phyloP scores from a whole-genome alignment of 2,329 filamentous ascomycete species.

The Penicillium sp. region DNA sequence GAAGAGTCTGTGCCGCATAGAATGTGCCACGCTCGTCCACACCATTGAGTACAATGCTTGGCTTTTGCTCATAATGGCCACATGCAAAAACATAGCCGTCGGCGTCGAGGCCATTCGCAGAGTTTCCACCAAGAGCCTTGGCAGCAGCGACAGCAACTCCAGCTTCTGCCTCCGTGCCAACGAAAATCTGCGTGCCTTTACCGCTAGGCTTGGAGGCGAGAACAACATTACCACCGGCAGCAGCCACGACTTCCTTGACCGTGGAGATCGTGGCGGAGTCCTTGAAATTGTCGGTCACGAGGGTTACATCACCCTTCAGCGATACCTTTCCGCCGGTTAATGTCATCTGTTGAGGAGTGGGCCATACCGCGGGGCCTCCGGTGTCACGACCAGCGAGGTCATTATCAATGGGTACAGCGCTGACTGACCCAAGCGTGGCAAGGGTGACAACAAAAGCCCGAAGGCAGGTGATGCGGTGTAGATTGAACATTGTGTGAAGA shows the following conservation, averaged over 20 bases:
- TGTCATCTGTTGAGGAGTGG: neutral
- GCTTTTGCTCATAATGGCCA: neutral
- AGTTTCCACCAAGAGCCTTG: neutral
- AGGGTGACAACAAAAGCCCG: neutral
- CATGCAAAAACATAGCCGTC: neutral
- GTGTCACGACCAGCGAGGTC: neutral
- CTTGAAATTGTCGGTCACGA: neutral
- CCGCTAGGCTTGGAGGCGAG: neutral
- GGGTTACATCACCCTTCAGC: neutral
- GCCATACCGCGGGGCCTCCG: neutral
- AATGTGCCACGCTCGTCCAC: neutral
- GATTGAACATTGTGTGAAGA: neutral
- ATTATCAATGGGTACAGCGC: neutral
- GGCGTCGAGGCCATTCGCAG: neutral
- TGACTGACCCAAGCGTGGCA: neutral
- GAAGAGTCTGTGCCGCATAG: neutral
- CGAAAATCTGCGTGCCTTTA: neutral
- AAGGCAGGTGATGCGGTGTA: neutral
- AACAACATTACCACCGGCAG: neutral
- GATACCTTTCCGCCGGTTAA: neutral
- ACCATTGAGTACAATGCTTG: constrained; percentile 2
- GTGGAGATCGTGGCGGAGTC: neutral
- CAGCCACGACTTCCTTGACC: neutral
- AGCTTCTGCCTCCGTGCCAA: neutral
- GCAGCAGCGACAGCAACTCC: neutral